Base-by-base conservation (phyloP, 768 basidiomycete genomes). In the Phylloporus sp. region DNA sequence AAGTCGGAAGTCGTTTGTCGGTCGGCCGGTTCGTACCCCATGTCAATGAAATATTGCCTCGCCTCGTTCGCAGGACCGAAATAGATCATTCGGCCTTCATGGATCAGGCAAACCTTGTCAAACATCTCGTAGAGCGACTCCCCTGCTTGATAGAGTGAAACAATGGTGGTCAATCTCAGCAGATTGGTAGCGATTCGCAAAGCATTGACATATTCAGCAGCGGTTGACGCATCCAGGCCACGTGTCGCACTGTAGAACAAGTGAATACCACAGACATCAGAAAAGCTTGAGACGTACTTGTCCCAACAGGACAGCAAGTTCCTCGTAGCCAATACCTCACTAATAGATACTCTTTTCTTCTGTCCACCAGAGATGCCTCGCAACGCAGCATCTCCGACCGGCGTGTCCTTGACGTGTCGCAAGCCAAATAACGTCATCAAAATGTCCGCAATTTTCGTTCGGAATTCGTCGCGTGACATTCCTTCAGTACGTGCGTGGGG, bases 101-200 rank as follows among this genome's bases (percentile, higher is more conserved):
- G 73, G 60, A 87, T 73, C 34, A 86, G 71, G 60, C 80, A 78
- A 20, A 86, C 83, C 63, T 86, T 86, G 76, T 88, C 83, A 59
- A 88, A 93, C 56, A 78, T 74, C 38, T 76, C 53, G 52, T 83
- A 86, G 0, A 86, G 66, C 4, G 74, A 73, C 65, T 91, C 88
- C 45, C 85, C 84, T 91, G 91, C 91, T 66, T 93, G 91, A 68
- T 94, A 93, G 35, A 94, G 81, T 2, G 88, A 86, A 18, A 91
- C 87, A 48, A 93, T 80, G 1, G 86, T 91, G 3, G 85, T 65
- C 32, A 69, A 47, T 23, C 69, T 66, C 53, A 71, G 67, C 11
- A 79, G 68, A 59, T 88, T 82, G 1, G 88, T 88, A 1, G 80
- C 76, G 34, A 85, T 80, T 9, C 87, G 79, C 16, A 91, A 70